Base-by-base conservation (phyloP, 768 basidiomycete genomes). In the Collybia sordida region DNA sequence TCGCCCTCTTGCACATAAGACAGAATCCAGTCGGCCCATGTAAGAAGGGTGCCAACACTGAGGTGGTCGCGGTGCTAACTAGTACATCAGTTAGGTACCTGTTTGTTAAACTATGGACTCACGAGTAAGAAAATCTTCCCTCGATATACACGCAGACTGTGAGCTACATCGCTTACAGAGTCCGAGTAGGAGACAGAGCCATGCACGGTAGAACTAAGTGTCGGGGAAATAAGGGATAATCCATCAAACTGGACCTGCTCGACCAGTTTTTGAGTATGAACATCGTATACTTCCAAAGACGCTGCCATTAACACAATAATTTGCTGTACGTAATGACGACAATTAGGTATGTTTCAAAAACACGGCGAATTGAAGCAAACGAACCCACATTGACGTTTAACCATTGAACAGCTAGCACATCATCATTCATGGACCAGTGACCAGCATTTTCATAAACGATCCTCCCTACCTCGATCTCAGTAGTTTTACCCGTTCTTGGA, bases 1-100 rank as follows among this genome's bases (percentile, higher is more conserved):
- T 98, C 86, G 12, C 94, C 93, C 8, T 78, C 76, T 60, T 92
- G 80, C 22, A 98, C 93, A 40, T 86, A 80, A 0, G 82, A 76
- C 38, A 99, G 72, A 19, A 98, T 86, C 38, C 88, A 84, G 64
- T 99, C 97, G 4, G 96, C 93, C 97, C 97, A 99, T 1, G 93
- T 92, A 24, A 94, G 72, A 18, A 98, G 73, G 2, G 88, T 90
- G 22, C 93, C 97, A 2, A 89, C 93, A 62, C 80, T 77, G 1
- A 98, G 54, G 42, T 81, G 80, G 49, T 84, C 74, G 45, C 77
- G 75, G 41, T 81, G 80, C 92, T 90, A 56, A n/a, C 45, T 25
- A n/a, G 18, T 43, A 47, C 7, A 22, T 53, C 41, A 47, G 39
- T 14, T 39, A 56, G 38, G 55, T 40, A 49, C 14, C 14, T 12